These are phyloP conservation scores for Pythium pyrilobum DNA, from an alignment of 352 stramenopile species.

Conservation along the genomic window DNA sequence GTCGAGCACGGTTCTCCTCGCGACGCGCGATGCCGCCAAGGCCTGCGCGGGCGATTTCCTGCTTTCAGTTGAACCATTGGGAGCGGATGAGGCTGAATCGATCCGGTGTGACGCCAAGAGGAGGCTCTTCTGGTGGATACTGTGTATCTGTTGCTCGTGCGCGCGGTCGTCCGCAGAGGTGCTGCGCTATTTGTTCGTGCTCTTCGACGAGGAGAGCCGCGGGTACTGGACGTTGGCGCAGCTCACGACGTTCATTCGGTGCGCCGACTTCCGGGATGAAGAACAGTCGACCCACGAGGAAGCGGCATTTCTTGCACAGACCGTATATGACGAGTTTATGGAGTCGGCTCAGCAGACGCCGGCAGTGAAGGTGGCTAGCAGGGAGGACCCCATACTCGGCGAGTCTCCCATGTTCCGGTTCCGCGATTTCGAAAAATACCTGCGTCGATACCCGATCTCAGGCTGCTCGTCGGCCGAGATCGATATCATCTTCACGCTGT, in stretches of 20 bases:
- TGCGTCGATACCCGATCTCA: conserved; percentile 1
- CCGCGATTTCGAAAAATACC: conserved; percentile 16
- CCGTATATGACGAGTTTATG: conserved; percentile 5
- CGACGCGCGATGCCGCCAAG: not conserved
- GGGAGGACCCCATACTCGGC: not conserved
- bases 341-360: not conserved
- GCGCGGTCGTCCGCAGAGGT: conserved; percentile 22
- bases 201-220: conserved; percentile 33
- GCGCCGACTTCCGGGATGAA: not conserved
- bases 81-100: not conserved
- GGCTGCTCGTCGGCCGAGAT: conserved; percentile 9
- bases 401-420: conserved; percentile 4
- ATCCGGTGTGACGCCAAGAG: not conserved
- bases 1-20: not conserved
- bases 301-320: conserved; percentile 10
- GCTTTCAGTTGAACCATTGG: not conserved
- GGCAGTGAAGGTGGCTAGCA: not conserved
- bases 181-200: conserved; percentile 32
- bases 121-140: conserved; percentile 18
- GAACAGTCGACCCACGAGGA: not conserved
- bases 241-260: conserved; percentile 20
- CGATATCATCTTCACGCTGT: conserved; percentile 15
- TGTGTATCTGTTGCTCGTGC: conserved; percentile 31
- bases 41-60: conserved; percentile 10
- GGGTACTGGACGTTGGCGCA: conserved; percentile 20